Evolutionary conservation across 306 rosid species (phyloP).

Genomic region (Canavalia ensiformis): DNA sequence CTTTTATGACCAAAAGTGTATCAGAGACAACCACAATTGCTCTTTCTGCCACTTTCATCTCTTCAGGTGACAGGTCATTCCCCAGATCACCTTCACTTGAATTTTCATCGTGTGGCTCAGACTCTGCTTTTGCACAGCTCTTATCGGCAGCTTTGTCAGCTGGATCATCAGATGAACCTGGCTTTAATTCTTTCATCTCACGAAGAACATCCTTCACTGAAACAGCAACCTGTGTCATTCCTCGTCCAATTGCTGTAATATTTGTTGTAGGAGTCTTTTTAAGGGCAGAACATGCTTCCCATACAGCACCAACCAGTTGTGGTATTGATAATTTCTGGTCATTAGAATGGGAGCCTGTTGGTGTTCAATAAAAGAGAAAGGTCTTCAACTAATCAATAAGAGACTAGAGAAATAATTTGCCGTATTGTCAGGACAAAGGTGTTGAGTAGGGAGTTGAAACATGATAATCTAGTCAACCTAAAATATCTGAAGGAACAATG

Average conservation of each 20-base stretch:
- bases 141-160: slow-evolving; percentile 50
- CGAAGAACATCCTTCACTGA: slow-evolving; percentile 92
- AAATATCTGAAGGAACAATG: slow-evolving; percentile 1
- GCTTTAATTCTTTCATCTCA: slow-evolving; percentile 93
- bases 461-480: slow-evolving; percentile 7
- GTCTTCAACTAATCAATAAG: slow-evolving; percentile 12
- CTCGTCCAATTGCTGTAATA: slow-evolving; percentile 85
- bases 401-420: slow-evolving; percentile 13
- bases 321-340: slow-evolving; percentile 64
- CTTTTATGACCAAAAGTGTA: slow-evolving; percentile 67
- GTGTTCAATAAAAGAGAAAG: slow-evolving; percentile 48
- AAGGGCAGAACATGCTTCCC: slow-evolving; percentile 88
- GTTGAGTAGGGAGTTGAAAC: not conserved
- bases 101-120: slow-evolving; percentile 52
- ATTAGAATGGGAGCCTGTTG: slow-evolving; percentile 62
- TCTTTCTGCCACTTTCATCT: slow-evolving; percentile 79
- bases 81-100: slow-evolving; percentile 76
- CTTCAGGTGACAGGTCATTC: slow-evolving; percentile 84
- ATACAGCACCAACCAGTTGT: slow-evolving; percentile 81
- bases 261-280: slow-evolving; percentile 84
- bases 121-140: slow-evolving; percentile 44
- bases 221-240: slow-evolving; percentile 83
- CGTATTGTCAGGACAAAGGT: not conserved
- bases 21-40: slow-evolving; percentile 69
- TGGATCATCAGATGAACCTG: slow-evolving; percentile 54